phyloP scores from a whole-genome alignment of 2,329 filamentous ascomycete species.

The Alternaria burnsii region DNA sequence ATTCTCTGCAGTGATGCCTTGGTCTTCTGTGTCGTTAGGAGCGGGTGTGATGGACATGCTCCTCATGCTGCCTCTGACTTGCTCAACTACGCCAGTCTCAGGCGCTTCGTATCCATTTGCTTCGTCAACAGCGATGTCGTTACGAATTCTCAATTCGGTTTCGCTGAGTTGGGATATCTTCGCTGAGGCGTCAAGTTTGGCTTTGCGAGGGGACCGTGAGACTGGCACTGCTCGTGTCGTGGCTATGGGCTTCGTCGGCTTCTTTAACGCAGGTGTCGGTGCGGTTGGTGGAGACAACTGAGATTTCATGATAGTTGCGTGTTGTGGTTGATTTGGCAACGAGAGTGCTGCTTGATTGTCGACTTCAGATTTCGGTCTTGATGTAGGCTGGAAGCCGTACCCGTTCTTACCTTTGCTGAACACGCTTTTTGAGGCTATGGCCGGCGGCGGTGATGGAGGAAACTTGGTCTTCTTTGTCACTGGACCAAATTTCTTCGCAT shows the following conservation, averaged over 20 bases:
- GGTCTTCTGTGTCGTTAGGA: neutral
- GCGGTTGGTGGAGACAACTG: neutral
- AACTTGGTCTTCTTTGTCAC: neutral
- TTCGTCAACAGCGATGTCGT: neutral
- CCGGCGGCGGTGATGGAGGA: neutral
- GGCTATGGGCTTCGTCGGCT: too few relatives aligned
- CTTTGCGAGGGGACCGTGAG: neutral
- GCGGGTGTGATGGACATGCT: neutral
- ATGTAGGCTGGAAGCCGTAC: constrained; percentile 13
- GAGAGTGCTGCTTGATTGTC: neutral
- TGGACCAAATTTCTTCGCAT: neutral
- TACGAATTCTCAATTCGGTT: neutral
- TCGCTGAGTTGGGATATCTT: neutral
- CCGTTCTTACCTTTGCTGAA: constrained; percentile 13
- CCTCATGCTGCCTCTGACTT: neutral
- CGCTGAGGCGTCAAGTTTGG: neutral
- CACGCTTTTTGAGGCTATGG: neutral
- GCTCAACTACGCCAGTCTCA: neutral
- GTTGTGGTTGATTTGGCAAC: neutral
- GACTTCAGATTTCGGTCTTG: neutral
- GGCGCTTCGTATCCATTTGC: neutral
- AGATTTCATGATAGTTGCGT: neutral
- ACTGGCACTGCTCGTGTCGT: neutral
- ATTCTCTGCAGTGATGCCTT: neutral
- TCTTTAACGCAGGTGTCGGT: neutral